Evolutionary conservation across 768 basidiomycete species (phyloP).

Genomic region (Leccinellum albellum): DNA sequence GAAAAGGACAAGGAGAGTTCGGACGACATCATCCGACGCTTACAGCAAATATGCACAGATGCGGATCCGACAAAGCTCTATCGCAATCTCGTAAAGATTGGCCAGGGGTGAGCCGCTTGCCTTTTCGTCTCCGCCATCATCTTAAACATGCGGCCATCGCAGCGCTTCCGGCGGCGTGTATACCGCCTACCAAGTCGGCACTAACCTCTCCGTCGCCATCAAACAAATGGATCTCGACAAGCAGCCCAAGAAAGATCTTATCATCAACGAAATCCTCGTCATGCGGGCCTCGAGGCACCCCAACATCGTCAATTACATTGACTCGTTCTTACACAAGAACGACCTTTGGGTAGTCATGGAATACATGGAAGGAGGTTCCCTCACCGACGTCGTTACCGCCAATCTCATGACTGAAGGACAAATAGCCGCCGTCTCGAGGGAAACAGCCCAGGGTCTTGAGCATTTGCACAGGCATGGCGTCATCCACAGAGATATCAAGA

Average conservation of each 20-base stretch:
- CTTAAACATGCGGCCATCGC: constrained; percentile 10
- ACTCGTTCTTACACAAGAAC: constrained; percentile 96
- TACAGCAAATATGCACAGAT: constrained; percentile 94
- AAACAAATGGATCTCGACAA: constrained; percentile 99
- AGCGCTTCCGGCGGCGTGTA: constrained; percentile 98
- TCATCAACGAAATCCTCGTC: constrained; percentile 99
- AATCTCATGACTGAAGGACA: constrained; percentile 97
- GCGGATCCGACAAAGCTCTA: constrained; percentile 95
- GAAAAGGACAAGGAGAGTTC: constrained; percentile 73
- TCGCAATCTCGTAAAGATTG: constrained; percentile 91
- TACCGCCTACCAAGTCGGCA: constrained; percentile 96
- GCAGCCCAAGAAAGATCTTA: constrained; percentile 98
- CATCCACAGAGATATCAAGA: constrained; percentile 99
- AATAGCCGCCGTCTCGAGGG: constrained; percentile 93
- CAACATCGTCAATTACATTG: constrained; percentile 99
- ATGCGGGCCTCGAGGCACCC: constrained; percentile 96
- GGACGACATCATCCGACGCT: constrained; percentile 85
- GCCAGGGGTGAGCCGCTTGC: constrained; percentile 74
- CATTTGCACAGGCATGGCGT: constrained; percentile 96
- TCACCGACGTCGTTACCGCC: constrained; percentile 90
- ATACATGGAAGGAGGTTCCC: constrained; percentile 95
- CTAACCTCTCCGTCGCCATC: constrained; percentile 92
- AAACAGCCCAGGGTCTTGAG: constrained; percentile 88
- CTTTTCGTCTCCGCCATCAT: neutral
- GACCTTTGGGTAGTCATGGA: constrained; percentile 99